Evolutionary conservation across 495 filamentous ascomycete species (phyloP), one percentile per base, ranked within the genome.

Genomic region (Terfezia boudieri): DNA sequence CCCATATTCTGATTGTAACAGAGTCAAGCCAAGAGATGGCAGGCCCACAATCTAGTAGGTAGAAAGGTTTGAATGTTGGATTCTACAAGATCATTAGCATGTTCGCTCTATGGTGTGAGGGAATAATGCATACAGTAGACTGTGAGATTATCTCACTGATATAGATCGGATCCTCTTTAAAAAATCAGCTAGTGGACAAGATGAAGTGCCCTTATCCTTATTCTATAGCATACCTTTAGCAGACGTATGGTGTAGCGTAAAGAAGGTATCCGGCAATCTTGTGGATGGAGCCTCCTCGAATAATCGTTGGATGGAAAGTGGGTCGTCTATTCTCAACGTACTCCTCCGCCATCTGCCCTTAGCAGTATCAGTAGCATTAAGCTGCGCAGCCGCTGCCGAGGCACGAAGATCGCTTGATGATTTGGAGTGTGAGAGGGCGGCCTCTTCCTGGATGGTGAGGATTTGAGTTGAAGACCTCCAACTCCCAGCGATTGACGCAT

Each of bases 31-130:
- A 73, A 4, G 81, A 82, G 20, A 88, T 70, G 7, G 65, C 64
- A 10, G 84, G 76, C 0, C 79, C 81, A 53, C 76, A 82, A 16
- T 72, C 66, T 46, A 77, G 74, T 14, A 95, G 73, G 56, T 96
- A 86, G 66, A 96, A 92, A 56, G 80, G 78, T 43, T 80, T 78
- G 64, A 94, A 98, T 61, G 78, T 84, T 43, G 88, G 88, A 68
- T 96, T 96, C 74, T 76, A 46, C 4, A 32, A 1, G 0, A 32
- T 7, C 4, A 32, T 32, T 32, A 32, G 26, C 0, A 32, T 32
- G 26, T 32, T 2, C 22, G 32, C 32, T 9, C 41, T 9, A 35
- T 8, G 3, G 14, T 46, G 11, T n/a, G 6, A 16, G 20, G 6
- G 36, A 56, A 48, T 22, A 9, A 11, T 22, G 55, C 70, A 52